A percentile compares a stretch with the other conserved stretches of the same genome.
Conservation (phyloP, 1,284 basidiomycete genomes). For the Fomes fomentarius region DNA sequence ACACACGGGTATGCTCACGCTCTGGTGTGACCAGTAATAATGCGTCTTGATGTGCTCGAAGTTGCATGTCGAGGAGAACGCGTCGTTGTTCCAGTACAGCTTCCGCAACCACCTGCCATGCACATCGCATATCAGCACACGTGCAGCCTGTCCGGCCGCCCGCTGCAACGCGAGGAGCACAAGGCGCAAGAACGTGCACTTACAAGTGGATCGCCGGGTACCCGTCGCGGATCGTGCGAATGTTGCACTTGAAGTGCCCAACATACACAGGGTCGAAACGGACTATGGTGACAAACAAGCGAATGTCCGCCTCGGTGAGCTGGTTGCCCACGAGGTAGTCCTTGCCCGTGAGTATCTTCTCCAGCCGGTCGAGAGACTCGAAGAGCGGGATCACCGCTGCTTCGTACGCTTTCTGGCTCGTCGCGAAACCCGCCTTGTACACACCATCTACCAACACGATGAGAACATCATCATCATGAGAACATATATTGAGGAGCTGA, state of each 20-base stretch:
- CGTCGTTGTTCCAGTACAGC: constrained; percentile 89
- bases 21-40: constrained; percentile 77
- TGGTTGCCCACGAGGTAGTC: constrained; percentile 82
- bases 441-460: constrained; percentile 62
- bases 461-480: not conserved
- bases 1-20: constrained; percentile 45
- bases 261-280: constrained; percentile 89
- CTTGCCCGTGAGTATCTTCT: constrained; percentile 77
- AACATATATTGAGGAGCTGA: not conserved
- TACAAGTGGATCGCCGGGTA: constrained; percentile 82
- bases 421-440: constrained; percentile 92
- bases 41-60: constrained; percentile 89
- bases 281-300: constrained; percentile 91
- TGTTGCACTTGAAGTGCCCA: constrained; percentile 94
- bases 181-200: constrained; percentile 42
- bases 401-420: constrained; percentile 82
- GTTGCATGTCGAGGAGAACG: constrained; percentile 88
- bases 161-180: too few species aligned
- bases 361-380: constrained; percentile 78
- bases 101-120: constrained; percentile 76
- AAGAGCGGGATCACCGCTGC: constrained; percentile 75
- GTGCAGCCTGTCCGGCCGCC: too few species aligned
- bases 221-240: constrained; percentile 75
- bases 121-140: too few species aligned
- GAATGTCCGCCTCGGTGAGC: constrained; percentile 91